A percentile compares a stretch with the other conserved stretches of the same genome.
These are phyloP conservation scores for Pisolithus sp. DNA, from an alignment of 768 basidiomycete species.

Conservation along the genomic window DNA sequence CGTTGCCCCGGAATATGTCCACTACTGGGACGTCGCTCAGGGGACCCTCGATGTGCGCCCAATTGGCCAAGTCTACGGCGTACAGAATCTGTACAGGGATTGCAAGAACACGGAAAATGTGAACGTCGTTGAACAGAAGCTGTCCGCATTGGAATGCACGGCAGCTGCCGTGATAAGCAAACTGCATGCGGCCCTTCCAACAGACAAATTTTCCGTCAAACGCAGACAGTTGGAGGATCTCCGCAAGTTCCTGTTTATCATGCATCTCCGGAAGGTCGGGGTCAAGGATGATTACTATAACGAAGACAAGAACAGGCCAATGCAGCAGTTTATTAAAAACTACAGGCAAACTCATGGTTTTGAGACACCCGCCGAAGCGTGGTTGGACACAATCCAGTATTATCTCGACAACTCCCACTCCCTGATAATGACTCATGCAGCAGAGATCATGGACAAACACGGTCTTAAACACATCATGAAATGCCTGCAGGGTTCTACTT, in stretches of 20 bases:
- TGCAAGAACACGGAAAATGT: slow-evolving; percentile 13
- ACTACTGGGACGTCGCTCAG: slow-evolving; percentile 7
- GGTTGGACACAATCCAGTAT: slow-evolving; percentile 27
- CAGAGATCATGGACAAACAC: neutral
- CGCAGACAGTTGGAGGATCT: slow-evolving; percentile 24
- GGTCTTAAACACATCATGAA: neutral
- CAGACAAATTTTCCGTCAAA: slow-evolving; percentile 12
- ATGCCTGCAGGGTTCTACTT: neutral
- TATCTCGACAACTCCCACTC: slow-evolving; percentile 28
- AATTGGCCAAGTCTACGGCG: slow-evolving; percentile 7
- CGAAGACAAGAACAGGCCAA: slow-evolving; percentile 17
- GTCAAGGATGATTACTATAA: slow-evolving; percentile 21
- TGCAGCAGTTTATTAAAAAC: slow-evolving; percentile 18
- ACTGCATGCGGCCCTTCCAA: slow-evolving; percentile 5
- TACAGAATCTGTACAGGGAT: slow-evolving; percentile 23
- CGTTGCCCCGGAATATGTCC: slow-evolving; percentile 3
- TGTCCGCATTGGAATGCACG: slow-evolving; percentile 23
- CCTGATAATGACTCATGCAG: slow-evolving; percentile 3
- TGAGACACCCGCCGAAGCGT: slow-evolving; percentile 20
- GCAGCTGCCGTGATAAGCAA: slow-evolving; percentile 19
- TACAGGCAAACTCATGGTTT: slow-evolving; percentile 16
- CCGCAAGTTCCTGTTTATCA: slow-evolving; percentile 33
- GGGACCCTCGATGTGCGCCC: slow-evolving; percentile 6
- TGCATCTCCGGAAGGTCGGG: slow-evolving; percentile 27
- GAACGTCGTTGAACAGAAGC: slow-evolving; percentile 24